Percentiles rank a stretch among this genome's conserved stretches.
phyloP scores from a whole-genome alignment of 306 rosid genomes.

The Prunus davidiana region DNA sequence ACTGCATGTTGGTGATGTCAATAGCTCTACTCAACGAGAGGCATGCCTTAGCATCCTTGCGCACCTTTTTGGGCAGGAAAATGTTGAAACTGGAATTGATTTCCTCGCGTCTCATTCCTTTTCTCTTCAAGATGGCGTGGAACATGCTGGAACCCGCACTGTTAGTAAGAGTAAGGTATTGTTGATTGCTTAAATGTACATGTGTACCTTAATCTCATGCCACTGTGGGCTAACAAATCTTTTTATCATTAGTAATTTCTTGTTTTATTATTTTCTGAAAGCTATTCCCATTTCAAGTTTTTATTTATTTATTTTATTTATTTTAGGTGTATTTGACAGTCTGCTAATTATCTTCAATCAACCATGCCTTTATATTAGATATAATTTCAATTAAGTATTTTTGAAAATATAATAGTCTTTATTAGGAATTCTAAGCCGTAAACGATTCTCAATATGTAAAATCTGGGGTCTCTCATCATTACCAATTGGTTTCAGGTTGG shows the following conservation, averaged over 20 bases:
- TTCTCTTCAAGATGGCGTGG: slow-evolving; percentile 40
- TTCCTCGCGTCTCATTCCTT: slow-evolving; percentile 24
- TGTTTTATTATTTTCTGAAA: not conserved
- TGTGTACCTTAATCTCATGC: slow-evolving; percentile 4
- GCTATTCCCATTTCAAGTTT: no score
- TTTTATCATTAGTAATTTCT: no score
- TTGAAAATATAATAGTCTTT: not conserved
- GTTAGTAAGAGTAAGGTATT: slow-evolving; percentile 85
- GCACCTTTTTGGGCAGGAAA: slow-evolving; percentile 64
- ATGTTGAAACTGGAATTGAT: slow-evolving; percentile 44
- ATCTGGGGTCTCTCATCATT: slow-evolving; percentile 6
- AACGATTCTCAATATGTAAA: not conserved
- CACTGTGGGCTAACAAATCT: not conserved
- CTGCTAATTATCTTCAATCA: no score
- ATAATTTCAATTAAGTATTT: not conserved
- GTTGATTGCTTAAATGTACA: slow-evolving; percentile 11
- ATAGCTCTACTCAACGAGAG: slow-evolving; percentile 65
- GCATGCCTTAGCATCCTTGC: slow-evolving; percentile 70
- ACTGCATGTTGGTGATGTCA: slow-evolving; percentile 78
- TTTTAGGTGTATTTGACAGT: no score
- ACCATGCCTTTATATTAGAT: not conserved
- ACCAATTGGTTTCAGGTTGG: not conserved
- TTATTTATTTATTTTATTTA: no score
- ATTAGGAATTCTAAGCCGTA: not conserved
- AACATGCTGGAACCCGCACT: slow-evolving; percentile 51